These are phyloP conservation scores for Bothriochloa decipiens DNA, from an alignment of 176 grass and related monocot species.

Conservation along the genomic window DNA sequence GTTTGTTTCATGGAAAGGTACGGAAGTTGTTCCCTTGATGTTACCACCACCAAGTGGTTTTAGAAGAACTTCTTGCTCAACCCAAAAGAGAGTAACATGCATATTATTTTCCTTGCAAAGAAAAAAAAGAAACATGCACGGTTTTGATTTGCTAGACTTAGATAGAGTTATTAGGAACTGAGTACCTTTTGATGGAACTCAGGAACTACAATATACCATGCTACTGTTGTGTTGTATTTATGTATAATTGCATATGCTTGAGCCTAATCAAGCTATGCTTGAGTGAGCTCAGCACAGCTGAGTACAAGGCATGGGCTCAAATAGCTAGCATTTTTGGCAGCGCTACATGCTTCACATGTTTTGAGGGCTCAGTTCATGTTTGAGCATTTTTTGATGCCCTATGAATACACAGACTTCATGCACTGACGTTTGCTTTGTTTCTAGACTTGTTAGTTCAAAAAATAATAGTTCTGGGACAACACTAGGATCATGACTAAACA, in stretches of 20 bases:
- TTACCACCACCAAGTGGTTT: conserved; percentile 16
- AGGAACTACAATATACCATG: background rate
- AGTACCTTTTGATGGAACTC: background rate
- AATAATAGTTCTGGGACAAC: background rate
- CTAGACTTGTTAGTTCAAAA: background rate
- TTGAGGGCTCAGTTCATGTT: background rate
- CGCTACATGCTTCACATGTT: background rate
- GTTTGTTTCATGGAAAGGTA: conserved; percentile 58
- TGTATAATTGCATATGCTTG: conserved; percentile 3
- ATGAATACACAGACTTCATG: background rate
- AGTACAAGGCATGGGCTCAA: background rate
- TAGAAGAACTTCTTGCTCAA: conserved; percentile 33
- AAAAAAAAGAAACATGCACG: background rate
- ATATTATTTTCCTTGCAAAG: conserved; percentile 11
- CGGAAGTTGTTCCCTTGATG: background rate
- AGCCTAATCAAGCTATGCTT: background rate
- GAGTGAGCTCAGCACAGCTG: background rate
- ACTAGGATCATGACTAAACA: background rate
- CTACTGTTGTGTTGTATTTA: background rate
- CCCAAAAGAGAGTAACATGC: conserved; percentile 22
- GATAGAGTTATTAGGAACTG: background rate
- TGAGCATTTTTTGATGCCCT: background rate
- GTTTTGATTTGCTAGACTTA: conserved; percentile 9
- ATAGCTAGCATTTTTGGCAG: background rate
- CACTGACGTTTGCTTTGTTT: background rate